Base-by-base conservation (phyloP, 106 monocot species). In the Dendrobium catenatum region DNA sequence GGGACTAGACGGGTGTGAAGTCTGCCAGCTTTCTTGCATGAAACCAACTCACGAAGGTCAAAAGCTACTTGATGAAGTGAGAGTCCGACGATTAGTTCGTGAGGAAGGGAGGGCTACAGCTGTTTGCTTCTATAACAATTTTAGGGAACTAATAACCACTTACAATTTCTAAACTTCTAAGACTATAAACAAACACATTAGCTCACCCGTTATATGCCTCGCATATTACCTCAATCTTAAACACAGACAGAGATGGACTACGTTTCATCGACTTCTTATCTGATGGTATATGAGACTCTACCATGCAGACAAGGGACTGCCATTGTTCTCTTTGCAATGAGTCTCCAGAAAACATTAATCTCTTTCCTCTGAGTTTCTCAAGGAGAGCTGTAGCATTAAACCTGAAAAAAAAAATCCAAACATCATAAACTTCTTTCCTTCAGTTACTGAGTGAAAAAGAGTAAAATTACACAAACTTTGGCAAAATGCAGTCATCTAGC, bases 291-390 rank as follows among this genome's bases (percentile, higher is more conserved):
- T 79, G 82, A 55, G 93, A 83, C 75, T 93, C 54, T 8, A 90
- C 79, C 58, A 90, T 79, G 41, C 93, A 93, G 16, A 90, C 88
- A 72, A 90, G 80, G 1, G 90, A 93, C 37, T 55, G 78, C 90
- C 90, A 93, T 79, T 89, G 88, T 15, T 51, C 86, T 84, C 80
- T 85, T 43, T 87, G 88, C 59, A 93, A 79, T 49, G 91, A 89
- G 77, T 90, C 93, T 61, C 93, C 90, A 0, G 87, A 85, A 81
- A 93, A 93, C 93, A 91, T 85, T 27, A 91, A 47, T 79, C 89
- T 89, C 80, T 91, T 93, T 58, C 88, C 93, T 61, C 93, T 90
- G 26, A 93, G 81, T 80, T 90, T 93, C 58, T 93, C 80, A 26
- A 93, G 84, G 64, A 84, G 82, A 5, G 18, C 54, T 66, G 16